Base-by-base conservation (phyloP, 208 protist genomes). In the Crithidia mellificae region DNA sequence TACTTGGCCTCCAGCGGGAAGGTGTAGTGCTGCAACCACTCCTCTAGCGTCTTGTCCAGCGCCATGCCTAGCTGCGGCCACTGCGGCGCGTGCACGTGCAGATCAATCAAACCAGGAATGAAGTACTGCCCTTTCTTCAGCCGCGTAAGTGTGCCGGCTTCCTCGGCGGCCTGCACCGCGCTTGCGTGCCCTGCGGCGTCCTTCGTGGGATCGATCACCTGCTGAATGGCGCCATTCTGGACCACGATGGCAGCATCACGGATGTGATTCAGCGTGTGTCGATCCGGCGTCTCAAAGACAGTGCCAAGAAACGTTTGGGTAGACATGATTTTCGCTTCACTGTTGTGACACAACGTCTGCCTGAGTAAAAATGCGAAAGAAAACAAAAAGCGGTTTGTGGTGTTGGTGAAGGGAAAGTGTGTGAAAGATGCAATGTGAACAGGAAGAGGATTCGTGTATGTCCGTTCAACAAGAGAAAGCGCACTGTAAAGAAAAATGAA, bases 11-110 rank as follows among this genome's bases (percentile, higher is more conserved):
- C 97, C 5, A 90, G 63, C 9, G 96, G 96, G 66, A 98, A 98
- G 1, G 96, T 97, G 81, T 92, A 96, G 8, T 83, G 72, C 49
- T 98, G 77, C 7, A 98, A 85, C 95, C 96, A 99, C 17, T 84
- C 57, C 47, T 98, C 72, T 19, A 99, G 77, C 2, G 80, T 81
- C 24, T 80, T 72, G 64, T 97, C 93, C 22, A 96, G 82, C 19
- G 78, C 91, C 62, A 90, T 97, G 0, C 94, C 97, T 14, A 80
- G 63, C 69, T 93, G 93, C 4, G 80, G 78, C 72, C 94, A 97
- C 78, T 97, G 95, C n/a, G 95, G 91, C 0, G 92, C 95, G 65
- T 99, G 97, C 12, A 96, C 81, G 71, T 98, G 97, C 17, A 91
- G 74, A 66, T 99, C 97, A 68, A 98, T 88, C 19, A 98, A 78